These are phyloP conservation scores for Phytophthora cryptogea DNA, from an alignment of 352 stramenopile species.

Conservation along the genomic window DNA sequence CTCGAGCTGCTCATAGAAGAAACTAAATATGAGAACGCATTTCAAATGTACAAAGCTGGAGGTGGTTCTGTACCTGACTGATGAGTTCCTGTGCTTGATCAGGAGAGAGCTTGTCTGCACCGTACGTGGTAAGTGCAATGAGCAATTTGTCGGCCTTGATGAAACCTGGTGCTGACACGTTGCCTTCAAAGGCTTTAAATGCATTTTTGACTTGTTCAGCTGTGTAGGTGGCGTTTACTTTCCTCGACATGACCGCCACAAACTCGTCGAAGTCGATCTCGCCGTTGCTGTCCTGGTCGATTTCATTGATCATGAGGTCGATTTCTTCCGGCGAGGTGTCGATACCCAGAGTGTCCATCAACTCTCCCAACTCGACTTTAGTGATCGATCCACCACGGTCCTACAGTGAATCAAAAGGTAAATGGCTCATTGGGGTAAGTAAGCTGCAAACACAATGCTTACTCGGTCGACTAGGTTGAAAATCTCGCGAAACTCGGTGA, in stretches of 20 bases:
- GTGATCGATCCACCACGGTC: slow-evolving; percentile 94
- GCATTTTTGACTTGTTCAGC: slow-evolving; percentile 92
- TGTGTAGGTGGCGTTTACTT: slow-evolving; percentile 94
- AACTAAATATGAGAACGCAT: neutral
- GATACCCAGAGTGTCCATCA: slow-evolving; percentile 95
- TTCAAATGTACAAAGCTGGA: neutral
- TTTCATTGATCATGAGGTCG: slow-evolving; percentile 95
- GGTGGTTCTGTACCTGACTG: slow-evolving; percentile 58
- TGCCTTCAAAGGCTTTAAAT: slow-evolving; percentile 84
- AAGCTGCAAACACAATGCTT: slow-evolving; percentile 7
- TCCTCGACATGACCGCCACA: slow-evolving; percentile 94
- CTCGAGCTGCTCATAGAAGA: slow-evolving; percentile 70
- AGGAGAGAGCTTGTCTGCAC: slow-evolving; percentile 86
- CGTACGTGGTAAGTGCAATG: slow-evolving; percentile 89
- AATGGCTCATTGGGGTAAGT: neutral
- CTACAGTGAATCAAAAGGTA: slow-evolving; percentile 27
- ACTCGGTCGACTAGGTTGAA: slow-evolving; percentile 94
- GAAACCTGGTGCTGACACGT: slow-evolving; percentile 59
- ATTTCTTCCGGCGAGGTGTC: slow-evolving; percentile 93
- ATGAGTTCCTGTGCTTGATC: slow-evolving; percentile 93
- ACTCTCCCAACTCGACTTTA: slow-evolving; percentile 92
- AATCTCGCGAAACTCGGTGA: slow-evolving; percentile 94
- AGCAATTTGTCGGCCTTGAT: slow-evolving; percentile 90
- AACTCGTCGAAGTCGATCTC: slow-evolving; percentile 97
- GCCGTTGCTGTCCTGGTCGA: slow-evolving; percentile 94